Evolutionary conservation across 306 rosid species (phyloP), one percentile per base, ranked within the genome.

Genomic region (Quercus alba): DNA sequence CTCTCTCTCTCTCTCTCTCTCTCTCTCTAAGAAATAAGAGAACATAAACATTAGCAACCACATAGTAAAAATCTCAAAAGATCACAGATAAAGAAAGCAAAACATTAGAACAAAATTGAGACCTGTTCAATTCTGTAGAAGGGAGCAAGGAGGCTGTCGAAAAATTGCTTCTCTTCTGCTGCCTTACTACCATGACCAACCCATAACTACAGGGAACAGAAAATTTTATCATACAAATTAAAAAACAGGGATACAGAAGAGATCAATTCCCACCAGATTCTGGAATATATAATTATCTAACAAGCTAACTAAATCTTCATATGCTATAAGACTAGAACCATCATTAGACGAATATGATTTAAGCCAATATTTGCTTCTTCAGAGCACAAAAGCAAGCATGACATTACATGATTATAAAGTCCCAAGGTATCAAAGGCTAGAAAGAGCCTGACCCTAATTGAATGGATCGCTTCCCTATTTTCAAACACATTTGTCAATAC

Each of bases 91-190:
- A 21, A 64, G 33, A 30, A 75, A 64, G 70, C 69, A 52, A 72
- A 61, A 38, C 20, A 17, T 33, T 44, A 77, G 52, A 62, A 69
- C 4, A 49, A 61, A 46, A 35, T 8, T 26, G 23, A 55, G 4
- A 94, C 98, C 97, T 94, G 97, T 85, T 94, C 97, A 81, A 94
- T 94, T 87, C 99, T 85, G 86, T 94, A 94, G 84, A 94, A 94
- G 69, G 99, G 99, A 28, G 99, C 97, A 62, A 94, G 97, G 77
- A 91, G 97, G 67, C 80, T 93, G 79, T 93, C 99, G 62, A 94
- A 94, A 78, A 88, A 94, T 2, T 83, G 88, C 80, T 94, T 94
- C 90, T 94, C 99, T 81, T 89, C 91, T 1, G 99, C 99, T 57
- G 97, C 99, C 87, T 77, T 91, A 85, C 99, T 94, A 78, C 88